Conservation (phyloP, 441 rosid species). For the Pelargonium hybrid region DNA sequence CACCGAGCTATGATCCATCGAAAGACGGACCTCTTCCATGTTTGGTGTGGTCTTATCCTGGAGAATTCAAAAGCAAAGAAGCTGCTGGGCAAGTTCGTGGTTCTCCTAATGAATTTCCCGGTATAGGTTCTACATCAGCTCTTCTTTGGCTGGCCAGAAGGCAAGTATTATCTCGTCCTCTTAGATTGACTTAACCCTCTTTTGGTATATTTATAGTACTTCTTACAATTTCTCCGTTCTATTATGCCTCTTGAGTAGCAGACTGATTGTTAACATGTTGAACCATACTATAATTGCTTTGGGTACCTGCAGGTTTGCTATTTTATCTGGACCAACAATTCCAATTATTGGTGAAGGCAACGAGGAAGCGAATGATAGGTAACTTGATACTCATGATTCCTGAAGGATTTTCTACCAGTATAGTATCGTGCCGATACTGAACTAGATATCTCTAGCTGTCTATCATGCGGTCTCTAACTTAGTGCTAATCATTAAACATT, state of each 20-base stretch:
- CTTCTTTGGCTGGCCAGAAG: slow-evolving; percentile 98
- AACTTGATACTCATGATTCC: slow-evolving; percentile 10
- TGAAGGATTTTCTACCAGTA: background rate
- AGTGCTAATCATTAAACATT: too few species aligned
- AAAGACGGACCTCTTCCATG: slow-evolving; percentile 94
- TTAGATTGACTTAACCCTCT: slow-evolving; percentile 8
- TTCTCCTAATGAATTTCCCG: slow-evolving; percentile 93
- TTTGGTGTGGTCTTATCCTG: slow-evolving; percentile 90
- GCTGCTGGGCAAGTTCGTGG: slow-evolving; percentile 99
- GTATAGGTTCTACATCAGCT: slow-evolving; percentile 86
- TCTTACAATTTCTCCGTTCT: slow-evolving; percentile 9
- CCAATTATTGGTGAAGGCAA: slow-evolving; percentile 95
- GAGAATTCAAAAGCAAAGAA: slow-evolving; percentile 97
- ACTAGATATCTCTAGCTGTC: too few species aligned
- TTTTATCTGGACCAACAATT: slow-evolving; percentile 91
- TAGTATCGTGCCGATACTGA: too few species aligned
- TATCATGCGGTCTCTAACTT: too few species aligned
- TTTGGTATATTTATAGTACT: slow-evolving; percentile 13
- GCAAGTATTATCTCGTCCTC: slow-evolving; percentile 28
- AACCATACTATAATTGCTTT: slow-evolving; percentile 13
- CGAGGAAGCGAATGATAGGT: slow-evolving; percentile 97
- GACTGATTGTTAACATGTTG: slow-evolving; percentile 9
- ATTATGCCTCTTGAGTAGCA: slow-evolving; percentile 15
- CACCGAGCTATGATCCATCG: slow-evolving; percentile 77
- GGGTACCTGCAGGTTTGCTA: slow-evolving; percentile 57